These are phyloP conservation scores for Angomonas ambiguus DNA, from an alignment of 208 protist genomes.

Conservation along the genomic window DNA sequence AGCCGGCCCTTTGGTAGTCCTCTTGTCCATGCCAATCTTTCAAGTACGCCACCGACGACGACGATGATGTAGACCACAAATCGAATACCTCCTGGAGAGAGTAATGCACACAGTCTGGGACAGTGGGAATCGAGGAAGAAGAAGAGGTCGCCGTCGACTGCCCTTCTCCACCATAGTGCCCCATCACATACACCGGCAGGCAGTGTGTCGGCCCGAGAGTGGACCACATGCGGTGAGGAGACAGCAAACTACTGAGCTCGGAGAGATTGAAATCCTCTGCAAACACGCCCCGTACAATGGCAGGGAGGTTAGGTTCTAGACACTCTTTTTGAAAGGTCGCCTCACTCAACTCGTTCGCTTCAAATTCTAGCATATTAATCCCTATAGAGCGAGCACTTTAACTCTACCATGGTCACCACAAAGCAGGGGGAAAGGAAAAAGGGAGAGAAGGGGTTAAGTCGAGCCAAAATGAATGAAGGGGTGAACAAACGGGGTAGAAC, in stretches of 20 bases:
- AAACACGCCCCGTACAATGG: conserved; percentile 51
- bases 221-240: conserved; percentile 20
- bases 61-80: neutral
- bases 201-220: conserved; percentile 25
- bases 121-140: conserved; percentile 7
- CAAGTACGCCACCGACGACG: conserved; percentile 20
- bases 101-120: neutral
- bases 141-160: too few relatives aligned
- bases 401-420: neutral
- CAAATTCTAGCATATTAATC: conserved; percentile 55
- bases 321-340: conserved; percentile 52
- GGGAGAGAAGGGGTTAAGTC: neutral
- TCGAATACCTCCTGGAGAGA: neutral
- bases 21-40: conserved; percentile 81
- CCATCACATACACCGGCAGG: conserved; percentile 40
- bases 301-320: conserved; percentile 60
- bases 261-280: conserved; percentile 23
- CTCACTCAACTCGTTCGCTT: conserved; percentile 53
- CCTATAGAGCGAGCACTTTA: neutral
- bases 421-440: conserved; percentile 1
- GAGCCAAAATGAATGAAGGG: neutral
- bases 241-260: conserved; percentile 17
- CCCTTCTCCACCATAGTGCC: neutral
- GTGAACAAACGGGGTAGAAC: neutral
- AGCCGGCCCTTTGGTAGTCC: conserved; percentile 20